Base-by-base conservation (phyloP, 2,329 filamentous ascomycete genomes). In the Fusarium proliferatum region DNA sequence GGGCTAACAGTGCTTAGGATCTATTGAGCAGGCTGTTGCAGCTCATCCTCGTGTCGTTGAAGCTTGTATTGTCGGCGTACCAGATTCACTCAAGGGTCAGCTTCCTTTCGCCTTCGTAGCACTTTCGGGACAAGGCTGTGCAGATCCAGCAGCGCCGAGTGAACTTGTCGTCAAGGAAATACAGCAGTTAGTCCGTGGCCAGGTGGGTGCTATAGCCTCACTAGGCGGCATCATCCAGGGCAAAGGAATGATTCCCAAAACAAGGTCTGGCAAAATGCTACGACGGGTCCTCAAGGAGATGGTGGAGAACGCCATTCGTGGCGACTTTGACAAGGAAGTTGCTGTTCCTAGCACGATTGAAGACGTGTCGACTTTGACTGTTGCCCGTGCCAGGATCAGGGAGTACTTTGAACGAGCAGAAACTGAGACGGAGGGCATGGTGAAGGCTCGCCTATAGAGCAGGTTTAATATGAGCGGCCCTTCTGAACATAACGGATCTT, bases 11-110 rank as follows among this genome's bases (percentile, higher is more conserved):
- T 42, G 39, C 49, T 64, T 73, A 94, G 94, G 94, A 56, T 89
- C 92, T 39, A 96, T 98, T 80, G 95, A 98, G 83, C 94, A 98
- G 85, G 95, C 94, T 60, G 93, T 98, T 69, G 92, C 94, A 17
- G 91, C 91, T 2, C 94, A 97, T 79, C 91, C 93, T 0, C 85
- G 86, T 6, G 90, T 98, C 59, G 93, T 92, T 36, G 95, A 98
- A 85, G 93, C 92, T 61, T 95, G 94, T 76, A 93, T 98, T 3
- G 91, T 98, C 34, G 92, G 93, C 46, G 92, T 97, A 64, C 95
- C 95, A 0, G 95, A 98, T 79, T 82, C 90, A 0, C 86, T 97
- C 48, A 98, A 98, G 81, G 96, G 95, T 23, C 94, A 97, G 77
- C 88, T 97, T 10, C 95, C 96, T 0, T 97, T 98, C 78, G 95